Conservation (phyloP, 345 rosid genomes). For the Syzygium jambos region DNA sequence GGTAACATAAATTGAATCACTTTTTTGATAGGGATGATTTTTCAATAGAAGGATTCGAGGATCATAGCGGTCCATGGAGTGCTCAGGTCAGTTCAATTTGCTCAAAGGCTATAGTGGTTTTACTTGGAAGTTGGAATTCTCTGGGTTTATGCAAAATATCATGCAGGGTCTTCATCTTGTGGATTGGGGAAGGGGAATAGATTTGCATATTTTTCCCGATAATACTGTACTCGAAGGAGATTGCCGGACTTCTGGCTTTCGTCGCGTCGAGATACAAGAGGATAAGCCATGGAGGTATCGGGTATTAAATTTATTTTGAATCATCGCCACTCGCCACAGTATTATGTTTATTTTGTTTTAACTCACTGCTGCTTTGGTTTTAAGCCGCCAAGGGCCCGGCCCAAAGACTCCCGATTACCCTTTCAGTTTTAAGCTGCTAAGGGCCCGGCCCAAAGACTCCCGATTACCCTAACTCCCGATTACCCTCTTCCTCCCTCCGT, state of each 20-base stretch:
- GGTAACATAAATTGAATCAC: background rate
- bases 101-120: background rate
- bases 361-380: background rate
- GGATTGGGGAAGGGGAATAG: constrained; percentile 95
- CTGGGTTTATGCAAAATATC: background rate
- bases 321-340: background rate
- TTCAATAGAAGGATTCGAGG: constrained; percentile 37
- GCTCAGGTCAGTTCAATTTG: constrained; percentile 46
- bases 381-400: background rate
- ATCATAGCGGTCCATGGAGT: constrained; percentile 60
- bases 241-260: constrained; percentile 57
- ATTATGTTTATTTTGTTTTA: background rate
- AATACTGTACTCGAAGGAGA: constrained; percentile 42
- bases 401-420: too few species aligned
- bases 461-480: too few species aligned
- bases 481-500: too few species aligned
- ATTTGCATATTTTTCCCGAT: constrained; percentile 67
- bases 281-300: constrained; percentile 85
- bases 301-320: constrained; percentile 19
- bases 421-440: background rate
- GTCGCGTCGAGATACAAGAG: constrained; percentile 81
- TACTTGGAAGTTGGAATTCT: background rate
- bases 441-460: too few species aligned
- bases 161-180: constrained; percentile 88
- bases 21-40: constrained; percentile 47